phyloP scores from a whole-genome alignment of 129 eudicot genomes.

The Arctium minus region DNA sequence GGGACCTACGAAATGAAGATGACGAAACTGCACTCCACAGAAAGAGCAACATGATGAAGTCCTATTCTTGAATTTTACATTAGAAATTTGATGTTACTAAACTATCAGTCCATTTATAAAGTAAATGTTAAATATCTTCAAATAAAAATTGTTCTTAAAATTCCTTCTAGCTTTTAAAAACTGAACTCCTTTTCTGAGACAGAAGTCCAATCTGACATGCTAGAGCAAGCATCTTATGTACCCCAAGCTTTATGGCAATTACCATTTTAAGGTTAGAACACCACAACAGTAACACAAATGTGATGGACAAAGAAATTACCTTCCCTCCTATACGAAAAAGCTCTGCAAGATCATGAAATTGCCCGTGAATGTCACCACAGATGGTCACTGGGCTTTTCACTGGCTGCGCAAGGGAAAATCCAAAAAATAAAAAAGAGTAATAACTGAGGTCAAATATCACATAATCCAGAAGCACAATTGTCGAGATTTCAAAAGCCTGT shows the following conservation, averaged over 20 bases:
- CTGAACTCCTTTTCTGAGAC: neutral
- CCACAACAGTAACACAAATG: neutral
- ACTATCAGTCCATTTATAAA: neutral
- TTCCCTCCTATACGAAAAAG: conserved; percentile 85
- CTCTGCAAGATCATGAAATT: conserved; percentile 83
- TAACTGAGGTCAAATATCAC: neutral
- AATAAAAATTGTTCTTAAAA: neutral
- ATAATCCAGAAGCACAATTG: neutral
- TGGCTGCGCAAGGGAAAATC: conserved; percentile 49
- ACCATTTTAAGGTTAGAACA: neutral
- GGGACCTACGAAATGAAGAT: neutral
- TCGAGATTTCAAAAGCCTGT: neutral
- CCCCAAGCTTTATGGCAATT: neutral
- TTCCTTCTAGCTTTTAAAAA: neutral
- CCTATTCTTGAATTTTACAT: neutral
- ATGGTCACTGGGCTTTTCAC: conserved; percentile 85
- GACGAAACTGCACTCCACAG: neutral
- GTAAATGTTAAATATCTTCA: neutral
- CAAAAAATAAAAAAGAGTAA: neutral
- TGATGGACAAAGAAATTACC: conserved; percentile 25
- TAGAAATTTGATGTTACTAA: neutral
- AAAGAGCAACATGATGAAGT: neutral
- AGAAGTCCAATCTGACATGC: neutral
- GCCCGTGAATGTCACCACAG: conserved; percentile 88
- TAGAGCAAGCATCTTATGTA: neutral